Base-by-base conservation (phyloP, 805 yeast species). In the Saccharomyces eubayanus region DNA sequence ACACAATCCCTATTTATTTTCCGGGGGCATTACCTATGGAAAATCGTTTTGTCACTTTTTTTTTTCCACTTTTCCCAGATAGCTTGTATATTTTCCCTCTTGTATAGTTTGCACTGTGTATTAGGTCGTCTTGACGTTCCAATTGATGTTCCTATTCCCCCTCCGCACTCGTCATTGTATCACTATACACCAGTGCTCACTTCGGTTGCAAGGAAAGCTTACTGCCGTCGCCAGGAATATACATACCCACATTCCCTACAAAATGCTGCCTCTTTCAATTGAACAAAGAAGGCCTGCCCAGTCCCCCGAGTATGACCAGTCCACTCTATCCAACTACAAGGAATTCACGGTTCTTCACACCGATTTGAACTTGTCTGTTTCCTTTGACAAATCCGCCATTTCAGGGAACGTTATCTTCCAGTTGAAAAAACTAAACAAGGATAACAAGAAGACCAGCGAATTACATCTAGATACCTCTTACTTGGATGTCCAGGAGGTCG, bases 251-350 rank as follows among this genome's bases (percentile, higher is more conserved):
- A 8, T 31, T 21, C 28, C 40, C 16, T 12, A 48, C 12, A 27
- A 27, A n/a, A n/a, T 70, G 14, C 71, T 75, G 27, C 57, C 66
- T 2, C 57, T 66, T 30, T 49, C 72, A 5, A 47, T 27, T 31
- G 62, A 63, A 46, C 50, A 52, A 6, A 61, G 60, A 48, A 67
- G 74, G 61, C 76, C 75, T 3, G 20, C 47, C 10, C 47, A 53
- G 6, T 58, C 67, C 3, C 76, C 89, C 3, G 88, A 83, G 60
- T 54, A 65, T 10, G 96, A 90, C 68, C 85, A 86, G 27, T 85
- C 95, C 1, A 87, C 97, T 2, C 74, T 83, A 48, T 89, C 96
- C 46, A 87, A 85, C 67, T 90, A 88, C 68, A 59, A 61, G 16
- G 59, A 70, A 29, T 84, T 87, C 62, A 60, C 67, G 2, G 77